Conservation (phyloP, 116 monocot species). For the Dioscorea cayenensis region DNA sequence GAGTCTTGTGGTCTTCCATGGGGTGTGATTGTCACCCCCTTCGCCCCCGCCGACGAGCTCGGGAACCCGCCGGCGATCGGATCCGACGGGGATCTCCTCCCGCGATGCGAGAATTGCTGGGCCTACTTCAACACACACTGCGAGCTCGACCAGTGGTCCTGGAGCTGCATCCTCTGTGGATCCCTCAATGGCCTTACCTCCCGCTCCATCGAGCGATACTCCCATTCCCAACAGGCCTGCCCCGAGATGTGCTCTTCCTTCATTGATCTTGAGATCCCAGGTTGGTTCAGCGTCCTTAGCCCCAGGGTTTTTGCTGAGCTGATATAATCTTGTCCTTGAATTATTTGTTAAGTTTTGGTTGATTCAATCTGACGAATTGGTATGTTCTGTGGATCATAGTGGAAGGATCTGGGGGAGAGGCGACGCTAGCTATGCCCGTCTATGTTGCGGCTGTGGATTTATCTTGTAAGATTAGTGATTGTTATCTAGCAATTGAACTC, state of each 20-base stretch:
- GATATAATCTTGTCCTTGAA: too few species aligned
- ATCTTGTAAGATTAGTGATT: conserved; percentile 48
- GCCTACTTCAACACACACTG: conserved; percentile 90
- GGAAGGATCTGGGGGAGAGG: conserved; percentile 35
- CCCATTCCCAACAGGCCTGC: conserved; percentile 22
- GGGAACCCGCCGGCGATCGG: conserved; percentile 49
- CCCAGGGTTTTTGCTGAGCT: background rate
- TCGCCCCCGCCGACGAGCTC: conserved; percentile 55
- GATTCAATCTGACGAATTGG: background rate
- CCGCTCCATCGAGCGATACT: conserved; percentile 48
- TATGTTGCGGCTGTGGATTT: conserved; percentile 94
- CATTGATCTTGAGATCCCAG: conserved; percentile 78
- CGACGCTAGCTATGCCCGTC: conserved; percentile 58
- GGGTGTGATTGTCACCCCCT: conserved; percentile 78
- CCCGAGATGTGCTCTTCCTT: conserved; percentile 82
- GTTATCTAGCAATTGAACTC: background rate
- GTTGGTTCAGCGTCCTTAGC: conserved; percentile 2
- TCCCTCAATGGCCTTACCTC: conserved; percentile 69
- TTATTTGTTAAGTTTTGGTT: background rate
- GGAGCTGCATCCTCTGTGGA: conserved; percentile 85
- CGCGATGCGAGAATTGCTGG: conserved; percentile 96
- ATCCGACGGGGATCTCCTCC: conserved; percentile 59
- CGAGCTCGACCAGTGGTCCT: conserved; percentile 88
- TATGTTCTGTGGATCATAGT: conserved; percentile 17
- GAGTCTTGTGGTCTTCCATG: conserved; percentile 82